A percentile compares a stretch with the other conserved stretches of the same genome.
These are phyloP conservation scores for Colletotrichum eleusines DNA, from an alignment of 2,329 filamentous ascomycete genomes.

Conservation along the genomic window DNA sequence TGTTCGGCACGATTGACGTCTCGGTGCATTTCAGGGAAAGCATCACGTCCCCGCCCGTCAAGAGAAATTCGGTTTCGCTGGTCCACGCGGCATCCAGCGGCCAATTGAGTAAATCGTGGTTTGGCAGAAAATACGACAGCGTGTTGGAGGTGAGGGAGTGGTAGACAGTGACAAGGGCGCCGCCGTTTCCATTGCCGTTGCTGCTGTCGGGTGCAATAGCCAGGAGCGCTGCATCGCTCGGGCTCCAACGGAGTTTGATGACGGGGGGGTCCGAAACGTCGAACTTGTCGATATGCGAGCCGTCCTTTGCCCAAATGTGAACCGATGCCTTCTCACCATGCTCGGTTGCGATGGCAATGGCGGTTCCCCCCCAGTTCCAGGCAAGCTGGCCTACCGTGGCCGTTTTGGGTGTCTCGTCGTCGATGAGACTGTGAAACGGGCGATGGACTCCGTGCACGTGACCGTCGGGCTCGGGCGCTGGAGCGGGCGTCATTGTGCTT, in stretches of 20 bases:
- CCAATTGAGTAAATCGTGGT: constrained; percentile 64
- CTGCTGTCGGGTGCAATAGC: constrained; percentile 66
- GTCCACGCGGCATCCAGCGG: constrained; percentile 72
- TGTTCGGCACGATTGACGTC: constrained; percentile 58
- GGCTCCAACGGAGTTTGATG: constrained; percentile 72
- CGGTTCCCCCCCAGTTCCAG: constrained; percentile 69
- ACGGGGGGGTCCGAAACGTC: constrained; percentile 71
- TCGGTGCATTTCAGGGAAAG: constrained; percentile 62
- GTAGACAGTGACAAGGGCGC: constrained; percentile 69
- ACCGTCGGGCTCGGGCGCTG: constrained; percentile 46
- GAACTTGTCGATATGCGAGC: constrained; percentile 64
- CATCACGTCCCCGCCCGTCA: constrained; percentile 69
- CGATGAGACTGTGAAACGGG: constrained; percentile 62
- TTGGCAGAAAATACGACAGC: constrained; percentile 60
- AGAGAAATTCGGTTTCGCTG: constrained; percentile 67
- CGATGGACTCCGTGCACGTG: constrained; percentile 59
- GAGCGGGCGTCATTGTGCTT: constrained; percentile 50
- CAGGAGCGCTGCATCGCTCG: constrained; percentile 65
- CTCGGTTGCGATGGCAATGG: constrained; percentile 70
- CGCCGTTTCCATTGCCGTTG: constrained; percentile 47
- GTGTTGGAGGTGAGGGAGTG: constrained; percentile 57
- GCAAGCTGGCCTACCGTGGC: constrained; percentile 70
- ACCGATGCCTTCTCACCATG: constrained; percentile 65
- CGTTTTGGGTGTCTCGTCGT: constrained; percentile 64
- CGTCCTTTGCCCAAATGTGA: constrained; percentile 68